Evolutionary conservation across 768 basidiomycete genomes (phyloP).

Genomic region (Cystobasidium ongulense): DNA sequence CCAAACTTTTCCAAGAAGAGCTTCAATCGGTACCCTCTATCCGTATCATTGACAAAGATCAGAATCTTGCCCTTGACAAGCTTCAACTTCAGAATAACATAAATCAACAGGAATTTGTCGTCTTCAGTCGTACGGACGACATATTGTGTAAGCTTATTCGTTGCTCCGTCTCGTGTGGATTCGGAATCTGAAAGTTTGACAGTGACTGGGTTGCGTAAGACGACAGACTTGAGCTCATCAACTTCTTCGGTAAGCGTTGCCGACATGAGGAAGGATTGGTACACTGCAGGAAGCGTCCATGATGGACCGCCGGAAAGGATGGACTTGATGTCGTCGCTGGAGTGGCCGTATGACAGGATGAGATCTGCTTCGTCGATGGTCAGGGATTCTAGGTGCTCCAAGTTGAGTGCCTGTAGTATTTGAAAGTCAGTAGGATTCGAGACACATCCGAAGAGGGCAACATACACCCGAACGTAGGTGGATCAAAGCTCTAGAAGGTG

Average conservation of each 20-base stretch:
- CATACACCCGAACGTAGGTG: slow-evolving; percentile 59
- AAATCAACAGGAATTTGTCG: slow-evolving; percentile 93
- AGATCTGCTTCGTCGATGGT: slow-evolving; percentile 97
- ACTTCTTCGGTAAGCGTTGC: slow-evolving; percentile 97
- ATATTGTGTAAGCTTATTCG: slow-evolving; percentile 28
- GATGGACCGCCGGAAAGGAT: slow-evolving; percentile 52
- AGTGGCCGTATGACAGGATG: slow-evolving; percentile 88
- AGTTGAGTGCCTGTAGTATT: slow-evolving; percentile 49
- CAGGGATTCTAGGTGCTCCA: slow-evolving; percentile 66
- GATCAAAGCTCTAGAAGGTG: slow-evolving; percentile 62
- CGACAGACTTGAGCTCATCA: slow-evolving; percentile 76
- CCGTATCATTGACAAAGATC: slow-evolving; percentile 91
- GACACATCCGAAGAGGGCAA: slow-evolving; percentile 44
- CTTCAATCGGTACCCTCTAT: slow-evolving; percentile 86
- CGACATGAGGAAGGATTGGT: slow-evolving; percentile 90
- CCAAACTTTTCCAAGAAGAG: slow-evolving; percentile 98
- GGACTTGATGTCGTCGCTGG: slow-evolving; percentile 71
- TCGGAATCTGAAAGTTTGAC: slow-evolving; percentile 42
- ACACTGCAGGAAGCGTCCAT: slow-evolving; percentile 66
- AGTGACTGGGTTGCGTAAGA: slow-evolving; percentile 71
- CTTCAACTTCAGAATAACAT: slow-evolving; percentile 91
- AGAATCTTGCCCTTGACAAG: slow-evolving; percentile 94
- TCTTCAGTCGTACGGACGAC: slow-evolving; percentile 56
- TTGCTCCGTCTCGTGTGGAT: slow-evolving; percentile 7
- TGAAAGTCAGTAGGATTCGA: neutral